phyloP scores from a whole-genome alignment of 495 filamentous ascomycete genomes.

The Parathielavia appendiculata region DNA sequence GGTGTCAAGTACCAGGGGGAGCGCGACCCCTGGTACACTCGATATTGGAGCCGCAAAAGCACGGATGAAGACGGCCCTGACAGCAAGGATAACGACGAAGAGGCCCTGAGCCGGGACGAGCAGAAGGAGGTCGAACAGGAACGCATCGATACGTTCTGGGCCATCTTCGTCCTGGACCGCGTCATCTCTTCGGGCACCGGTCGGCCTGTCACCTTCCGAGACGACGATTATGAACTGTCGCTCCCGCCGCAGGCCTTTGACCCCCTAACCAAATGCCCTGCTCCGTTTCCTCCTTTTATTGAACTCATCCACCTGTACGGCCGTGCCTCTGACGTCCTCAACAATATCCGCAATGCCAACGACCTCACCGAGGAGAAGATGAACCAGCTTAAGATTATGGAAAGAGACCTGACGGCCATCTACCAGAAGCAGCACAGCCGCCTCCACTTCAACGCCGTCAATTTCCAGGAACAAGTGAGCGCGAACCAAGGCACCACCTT shows the following conservation, averaged over 20 bases:
- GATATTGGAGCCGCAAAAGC: constrained; percentile 34
- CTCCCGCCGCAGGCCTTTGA: constrained; percentile 61
- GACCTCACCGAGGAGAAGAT: constrained; percentile 68
- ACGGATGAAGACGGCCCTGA: constrained; percentile 30
- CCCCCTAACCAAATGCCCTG: constrained; percentile 59
- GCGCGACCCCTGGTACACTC: constrained; percentile 45
- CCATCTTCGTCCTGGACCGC: constrained; percentile 78
- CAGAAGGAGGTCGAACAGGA: constrained; percentile 61
- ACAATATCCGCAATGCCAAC: constrained; percentile 71
- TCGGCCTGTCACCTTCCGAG: constrained; percentile 69
- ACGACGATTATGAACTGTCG: constrained; percentile 73
- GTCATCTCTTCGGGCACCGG: constrained; percentile 83
- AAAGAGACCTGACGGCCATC: constrained; percentile 70
- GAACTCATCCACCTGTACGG: constrained; percentile 81
- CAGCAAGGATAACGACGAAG: constrained; percentile 38
- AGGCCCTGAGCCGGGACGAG: constrained; percentile 46
- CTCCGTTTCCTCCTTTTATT: constrained; percentile 71
- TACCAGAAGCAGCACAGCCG: constrained; percentile 67
- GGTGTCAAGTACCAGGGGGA: constrained; percentile 66
- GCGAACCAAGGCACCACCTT: constrained; percentile 76
- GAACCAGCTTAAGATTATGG: constrained; percentile 63
- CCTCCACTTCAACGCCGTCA: constrained; percentile 72
- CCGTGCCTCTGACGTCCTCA: constrained; percentile 73
- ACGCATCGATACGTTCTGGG: constrained; percentile 78
- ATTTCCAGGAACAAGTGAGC: constrained; percentile 72